A percentile compares a stretch with the other conserved stretches of the same genome.
Evolutionary conservation across 192 early-diverging fungal species (phyloP).

Genomic region (Mortierella hygrophila): DNA sequence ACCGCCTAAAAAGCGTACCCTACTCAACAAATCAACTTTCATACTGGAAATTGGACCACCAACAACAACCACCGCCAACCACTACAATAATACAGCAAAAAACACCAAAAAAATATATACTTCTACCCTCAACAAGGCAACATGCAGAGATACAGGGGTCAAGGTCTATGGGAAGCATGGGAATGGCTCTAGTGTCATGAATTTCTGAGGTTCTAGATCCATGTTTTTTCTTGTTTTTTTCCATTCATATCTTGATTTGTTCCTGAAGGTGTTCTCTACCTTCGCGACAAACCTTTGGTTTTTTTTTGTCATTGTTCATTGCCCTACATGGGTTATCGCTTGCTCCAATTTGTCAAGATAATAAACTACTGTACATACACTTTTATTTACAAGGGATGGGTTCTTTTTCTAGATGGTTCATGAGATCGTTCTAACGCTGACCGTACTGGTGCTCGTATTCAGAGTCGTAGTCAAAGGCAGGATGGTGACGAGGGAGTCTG

Average conservation of each 20-base stretch:
- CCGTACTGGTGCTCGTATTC: background rate
- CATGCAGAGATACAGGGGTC: background rate
- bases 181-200: background rate
- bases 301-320: background rate
- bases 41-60: background rate
- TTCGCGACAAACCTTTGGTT: background rate
- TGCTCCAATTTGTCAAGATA: slow-evolving; percentile 5
- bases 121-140: background rate
- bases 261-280: background rate
- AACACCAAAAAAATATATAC: background rate
- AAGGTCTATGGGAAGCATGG: background rate
- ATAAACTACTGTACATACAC: slow-evolving; percentile 5
- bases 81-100: background rate
- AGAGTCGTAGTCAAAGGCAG: background rate
- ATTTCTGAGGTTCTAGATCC: background rate
- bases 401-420: background rate
- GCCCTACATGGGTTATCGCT: background rate
- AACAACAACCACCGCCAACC: background rate
- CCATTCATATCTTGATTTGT: background rate
- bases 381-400: background rate
- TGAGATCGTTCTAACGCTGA: background rate
- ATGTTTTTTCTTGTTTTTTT: background rate
- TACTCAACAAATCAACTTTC: background rate
- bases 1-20: slow-evolving; percentile 17
- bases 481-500: background rate